Conservation (phyloP, 495 filamentous ascomycete species). For the Alectoria sarmentosa region DNA sequence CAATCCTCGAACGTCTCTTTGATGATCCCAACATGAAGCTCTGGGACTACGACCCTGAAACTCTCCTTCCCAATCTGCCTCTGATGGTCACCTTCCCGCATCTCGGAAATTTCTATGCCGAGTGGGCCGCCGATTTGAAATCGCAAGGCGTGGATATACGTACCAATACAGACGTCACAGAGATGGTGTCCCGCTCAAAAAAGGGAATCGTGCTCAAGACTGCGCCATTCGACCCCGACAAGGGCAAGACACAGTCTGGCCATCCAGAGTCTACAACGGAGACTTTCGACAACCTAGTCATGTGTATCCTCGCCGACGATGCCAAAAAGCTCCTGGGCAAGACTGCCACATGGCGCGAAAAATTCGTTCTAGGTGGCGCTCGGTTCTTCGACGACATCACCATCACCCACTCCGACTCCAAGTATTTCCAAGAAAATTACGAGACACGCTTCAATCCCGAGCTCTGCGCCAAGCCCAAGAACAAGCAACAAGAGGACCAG, state of each 20-base stretch:
- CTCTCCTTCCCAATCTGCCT: constrained; percentile 60
- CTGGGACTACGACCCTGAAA: constrained; percentile 68
- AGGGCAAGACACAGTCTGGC: constrained; percentile 23
- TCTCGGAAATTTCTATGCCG: constrained; percentile 60
- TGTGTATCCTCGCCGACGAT: constrained; percentile 72
- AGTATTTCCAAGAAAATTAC: constrained; percentile 71
- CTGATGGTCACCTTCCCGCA: constrained; percentile 78
- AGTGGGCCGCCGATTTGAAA: constrained; percentile 57
- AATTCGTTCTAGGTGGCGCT: constrained; percentile 62
- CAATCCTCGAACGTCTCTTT: constrained; percentile 69
- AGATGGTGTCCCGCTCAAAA: constrained; percentile 49
- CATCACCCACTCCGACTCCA: constrained; percentile 69
- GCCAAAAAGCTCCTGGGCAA: constrained; percentile 57
- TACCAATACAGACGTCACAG: constrained; percentile 53
- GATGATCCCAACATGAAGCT: constrained; percentile 66
- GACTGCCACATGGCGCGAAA: constrained; percentile 57
- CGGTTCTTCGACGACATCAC: constrained; percentile 79
- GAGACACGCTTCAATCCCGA: constrained; percentile 56
- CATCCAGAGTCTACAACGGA: constrained; percentile 35
- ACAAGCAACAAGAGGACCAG: constrained; percentile 41
- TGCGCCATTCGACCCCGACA: constrained; percentile 32
- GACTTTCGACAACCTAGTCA: constrained; percentile 63
- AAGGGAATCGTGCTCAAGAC: constrained; percentile 49
- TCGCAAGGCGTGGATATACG: constrained; percentile 58
- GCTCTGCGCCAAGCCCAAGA: constrained; percentile 40